A percentile compares a stretch with the other conserved stretches of the same genome.
Conservation (phyloP, 495 filamentous ascomycete species). For the Xylaria castorea region DNA sequence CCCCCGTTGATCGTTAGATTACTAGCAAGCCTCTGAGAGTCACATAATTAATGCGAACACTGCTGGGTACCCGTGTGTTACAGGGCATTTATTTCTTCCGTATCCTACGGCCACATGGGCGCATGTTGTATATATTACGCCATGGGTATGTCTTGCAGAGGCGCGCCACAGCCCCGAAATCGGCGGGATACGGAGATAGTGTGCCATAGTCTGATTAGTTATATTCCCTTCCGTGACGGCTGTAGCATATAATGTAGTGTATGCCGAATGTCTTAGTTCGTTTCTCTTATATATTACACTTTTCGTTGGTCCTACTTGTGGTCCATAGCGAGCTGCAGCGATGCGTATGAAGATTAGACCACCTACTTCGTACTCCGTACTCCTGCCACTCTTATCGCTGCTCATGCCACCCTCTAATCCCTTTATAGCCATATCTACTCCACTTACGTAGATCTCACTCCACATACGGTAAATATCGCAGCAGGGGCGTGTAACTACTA, state of each 20-base stretch:
- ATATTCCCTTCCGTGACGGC: not conserved
- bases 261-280: not conserved
- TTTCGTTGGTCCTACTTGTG: constrained; percentile 1
- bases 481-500: too few species aligned
- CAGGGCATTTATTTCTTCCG: not conserved
- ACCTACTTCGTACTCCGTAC: too few species aligned
- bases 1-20: not conserved
- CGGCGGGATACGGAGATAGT: not conserved
- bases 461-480: too few species aligned
- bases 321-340: not conserved
- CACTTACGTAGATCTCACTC: too few species aligned
- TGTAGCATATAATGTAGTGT: not conserved
- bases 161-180: constrained; percentile 6
- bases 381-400: too few species aligned
- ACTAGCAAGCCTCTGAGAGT: not conserved
- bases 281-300: not conserved
- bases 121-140: constrained; percentile 1
- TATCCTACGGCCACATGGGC: not conserved
- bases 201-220: not conserved
- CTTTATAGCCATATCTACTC: too few species aligned
- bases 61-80: not conserved
- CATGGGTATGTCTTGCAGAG: not conserved
- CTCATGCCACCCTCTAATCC: too few species aligned
- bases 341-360: too few species aligned
- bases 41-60: not conserved